phyloP scores from a whole-genome alignment of 345 rosid genomes.

The Eucalyptus grandis region DNA sequence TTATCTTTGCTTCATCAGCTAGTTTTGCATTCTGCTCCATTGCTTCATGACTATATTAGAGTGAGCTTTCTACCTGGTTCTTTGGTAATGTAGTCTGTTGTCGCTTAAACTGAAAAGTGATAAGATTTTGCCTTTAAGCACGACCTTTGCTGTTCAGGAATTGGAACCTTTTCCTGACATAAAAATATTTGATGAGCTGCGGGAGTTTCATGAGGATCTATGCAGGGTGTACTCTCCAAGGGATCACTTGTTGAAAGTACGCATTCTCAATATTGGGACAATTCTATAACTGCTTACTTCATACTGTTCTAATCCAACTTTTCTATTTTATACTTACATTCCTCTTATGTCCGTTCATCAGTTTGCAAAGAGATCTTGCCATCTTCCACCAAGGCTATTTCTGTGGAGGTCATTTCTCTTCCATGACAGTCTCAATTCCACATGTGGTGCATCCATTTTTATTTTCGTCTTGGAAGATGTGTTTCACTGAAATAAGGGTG shows the following conservation, averaged over 20 bases:
- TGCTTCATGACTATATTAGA: conserved; percentile 62
- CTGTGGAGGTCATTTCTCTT: conserved; percentile 39
- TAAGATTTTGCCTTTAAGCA: not conserved
- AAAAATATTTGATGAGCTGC: conserved; percentile 43
- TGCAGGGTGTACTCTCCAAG: conserved; percentile 58
- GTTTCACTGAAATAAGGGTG: not conserved
- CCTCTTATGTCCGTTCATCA: conserved; percentile 11
- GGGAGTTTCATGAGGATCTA: conserved; percentile 44
- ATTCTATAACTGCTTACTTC: not conserved
- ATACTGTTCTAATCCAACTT: not conserved
- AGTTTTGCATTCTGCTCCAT: conserved; percentile 46
- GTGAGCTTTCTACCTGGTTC: conserved; percentile 21
- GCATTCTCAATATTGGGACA: not conserved
- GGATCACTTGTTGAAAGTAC: conserved; percentile 76
- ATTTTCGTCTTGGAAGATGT: not conserved
- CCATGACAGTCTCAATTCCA: not conserved
- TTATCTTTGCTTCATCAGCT: conserved; percentile 56
- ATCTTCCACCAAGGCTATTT: conserved; percentile 82
- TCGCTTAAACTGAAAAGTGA: not conserved
- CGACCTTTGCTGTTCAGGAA: conserved; percentile 29
- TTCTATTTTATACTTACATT: not conserved
- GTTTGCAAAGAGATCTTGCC: conserved; percentile 66
- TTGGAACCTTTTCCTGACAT: conserved; percentile 78
- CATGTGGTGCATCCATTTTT: not conserved
- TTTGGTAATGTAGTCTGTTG: not conserved